These are phyloP conservation scores for Zygotorulaspora chibaensis DNA, from an alignment of 805 yeast genomes.

Conservation along the genomic window DNA sequence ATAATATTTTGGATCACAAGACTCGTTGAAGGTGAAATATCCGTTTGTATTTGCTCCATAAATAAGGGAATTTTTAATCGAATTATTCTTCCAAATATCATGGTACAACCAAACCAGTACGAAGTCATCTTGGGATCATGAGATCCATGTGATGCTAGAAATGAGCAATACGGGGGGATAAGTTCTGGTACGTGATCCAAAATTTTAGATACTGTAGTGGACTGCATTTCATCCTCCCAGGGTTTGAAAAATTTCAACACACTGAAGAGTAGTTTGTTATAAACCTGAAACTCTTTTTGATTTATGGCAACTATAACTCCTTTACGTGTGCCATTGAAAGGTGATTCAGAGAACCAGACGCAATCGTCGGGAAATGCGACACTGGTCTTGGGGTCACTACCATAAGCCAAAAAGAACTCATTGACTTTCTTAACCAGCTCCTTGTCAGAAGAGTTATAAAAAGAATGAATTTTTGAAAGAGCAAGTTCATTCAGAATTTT, in stretches of 20 bases:
- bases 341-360: slow-evolving; percentile 43
- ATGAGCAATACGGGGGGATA: slow-evolving; percentile 62
- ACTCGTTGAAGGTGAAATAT: slow-evolving; percentile 34
- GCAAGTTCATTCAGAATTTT: slow-evolving; percentile 76
- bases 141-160: slow-evolving; percentile 58
- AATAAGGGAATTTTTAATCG: slow-evolving; percentile 49
- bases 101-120: slow-evolving; percentile 76
- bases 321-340: slow-evolving; percentile 18
- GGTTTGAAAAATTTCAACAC: slow-evolving; percentile 68
- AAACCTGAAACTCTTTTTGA: slow-evolving; percentile 50
- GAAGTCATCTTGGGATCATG: slow-evolving; percentile 78
- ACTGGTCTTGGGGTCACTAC: slow-evolving; percentile 49
- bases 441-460: slow-evolving; percentile 42
- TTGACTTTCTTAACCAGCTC: slow-evolving; percentile 40
- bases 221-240: slow-evolving; percentile 68
- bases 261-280: slow-evolving; percentile 64
- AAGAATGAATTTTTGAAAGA: slow-evolving; percentile 50
- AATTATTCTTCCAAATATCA: slow-evolving; percentile 57
- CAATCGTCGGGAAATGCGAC: slow-evolving; percentile 44
- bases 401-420: slow-evolving; percentile 45
- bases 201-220: slow-evolving; percentile 48
- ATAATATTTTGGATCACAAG: slow-evolving; percentile 52
- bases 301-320: slow-evolving; percentile 48
- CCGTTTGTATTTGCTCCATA: slow-evolving; percentile 27
- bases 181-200: slow-evolving; percentile 61